Conservation (phyloP, 73 alveolate species). For the Durusdinium trenchii region DNA sequence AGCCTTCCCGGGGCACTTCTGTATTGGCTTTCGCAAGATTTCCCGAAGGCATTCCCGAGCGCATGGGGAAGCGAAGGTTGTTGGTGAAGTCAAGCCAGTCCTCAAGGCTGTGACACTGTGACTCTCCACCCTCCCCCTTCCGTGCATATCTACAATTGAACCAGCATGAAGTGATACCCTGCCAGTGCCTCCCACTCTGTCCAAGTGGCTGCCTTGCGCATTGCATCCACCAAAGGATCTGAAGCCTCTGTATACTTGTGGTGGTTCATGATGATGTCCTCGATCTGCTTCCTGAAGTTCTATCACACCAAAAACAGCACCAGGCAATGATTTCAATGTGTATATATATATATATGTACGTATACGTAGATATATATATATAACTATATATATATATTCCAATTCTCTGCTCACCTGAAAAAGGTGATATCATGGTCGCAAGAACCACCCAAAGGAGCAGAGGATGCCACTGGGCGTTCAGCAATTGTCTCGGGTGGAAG, state of each 20-base stretch:
- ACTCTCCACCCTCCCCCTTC: neutral
- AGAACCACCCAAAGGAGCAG: neutral
- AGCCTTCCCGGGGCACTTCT: constrained; percentile 49
- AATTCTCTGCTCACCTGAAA: neutral
- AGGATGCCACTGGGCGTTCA: too few species aligned
- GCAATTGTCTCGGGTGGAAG: too few species aligned
- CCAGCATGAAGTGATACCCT: neutral
- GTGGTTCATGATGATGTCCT: constrained; percentile 91
- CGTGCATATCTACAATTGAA: neutral
- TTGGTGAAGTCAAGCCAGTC: constrained; percentile 83
- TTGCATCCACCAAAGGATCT: constrained; percentile 68
- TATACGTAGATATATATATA: too few species aligned
- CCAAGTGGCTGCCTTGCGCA: constrained; percentile 62
- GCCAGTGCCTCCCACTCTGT: neutral
- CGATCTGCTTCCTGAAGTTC: constrained; percentile 46
- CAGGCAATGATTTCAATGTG: too few species aligned
- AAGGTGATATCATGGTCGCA: neutral
- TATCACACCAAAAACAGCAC: too few species aligned
- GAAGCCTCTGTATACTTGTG: constrained; percentile 47
- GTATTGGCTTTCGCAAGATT: constrained; percentile 46
- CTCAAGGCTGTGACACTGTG: neutral
- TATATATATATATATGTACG: too few species aligned
- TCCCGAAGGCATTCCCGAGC: constrained; percentile 76
- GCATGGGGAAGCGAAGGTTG: constrained; percentile 72
- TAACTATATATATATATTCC: too few species aligned